Conservation (phyloP, 805 yeast genomes). For the Lachancea sp. region DNA sequence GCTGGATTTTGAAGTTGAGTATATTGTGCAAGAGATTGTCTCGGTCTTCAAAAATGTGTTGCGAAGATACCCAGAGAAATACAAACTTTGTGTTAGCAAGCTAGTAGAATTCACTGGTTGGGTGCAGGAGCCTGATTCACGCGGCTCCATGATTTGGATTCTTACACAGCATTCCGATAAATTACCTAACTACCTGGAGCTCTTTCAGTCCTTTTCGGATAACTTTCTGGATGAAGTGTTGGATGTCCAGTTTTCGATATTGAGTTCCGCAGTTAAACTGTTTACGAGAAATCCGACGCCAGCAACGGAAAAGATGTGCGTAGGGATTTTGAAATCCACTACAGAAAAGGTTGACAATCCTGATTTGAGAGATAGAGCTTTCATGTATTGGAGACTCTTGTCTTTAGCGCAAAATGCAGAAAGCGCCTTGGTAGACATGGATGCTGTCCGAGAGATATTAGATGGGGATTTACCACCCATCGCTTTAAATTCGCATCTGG, state of each 20-base stretch:
- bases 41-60: slow-evolving; percentile 71
- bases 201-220: slow-evolving; percentile 34
- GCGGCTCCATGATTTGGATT: slow-evolving; percentile 76
- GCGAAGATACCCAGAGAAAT: slow-evolving; percentile 63
- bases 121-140: slow-evolving; percentile 73
- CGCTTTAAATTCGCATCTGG: slow-evolving; percentile 62
- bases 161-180: slow-evolving; percentile 60
- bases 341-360: slow-evolving; percentile 76
- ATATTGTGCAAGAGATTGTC: slow-evolving; percentile 73
- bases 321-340: slow-evolving; percentile 55
- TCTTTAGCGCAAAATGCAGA: slow-evolving; percentile 33
- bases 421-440: slow-evolving; percentile 34
- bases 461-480: slow-evolving; percentile 58
- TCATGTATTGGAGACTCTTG: slow-evolving; percentile 76
- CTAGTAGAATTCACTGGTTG: slow-evolving; percentile 42
- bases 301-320: slow-evolving; percentile 49
- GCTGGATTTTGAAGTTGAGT: slow-evolving; percentile 57
- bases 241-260: slow-evolving; percentile 65
- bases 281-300: slow-evolving; percentile 51
- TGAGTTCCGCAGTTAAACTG: slow-evolving; percentile 69
- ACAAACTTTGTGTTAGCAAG: slow-evolving; percentile 38
- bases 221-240: slow-evolving; percentile 53
- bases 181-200: slow-evolving; percentile 31
- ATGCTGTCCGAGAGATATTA: slow-evolving; percentile 47
- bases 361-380: slow-evolving; percentile 80